Evolutionary conservation across 495 filamentous ascomycete genomes (phyloP), one percentile per base, ranked within the genome.

Genomic region (Aspergillus hancockii): DNA sequence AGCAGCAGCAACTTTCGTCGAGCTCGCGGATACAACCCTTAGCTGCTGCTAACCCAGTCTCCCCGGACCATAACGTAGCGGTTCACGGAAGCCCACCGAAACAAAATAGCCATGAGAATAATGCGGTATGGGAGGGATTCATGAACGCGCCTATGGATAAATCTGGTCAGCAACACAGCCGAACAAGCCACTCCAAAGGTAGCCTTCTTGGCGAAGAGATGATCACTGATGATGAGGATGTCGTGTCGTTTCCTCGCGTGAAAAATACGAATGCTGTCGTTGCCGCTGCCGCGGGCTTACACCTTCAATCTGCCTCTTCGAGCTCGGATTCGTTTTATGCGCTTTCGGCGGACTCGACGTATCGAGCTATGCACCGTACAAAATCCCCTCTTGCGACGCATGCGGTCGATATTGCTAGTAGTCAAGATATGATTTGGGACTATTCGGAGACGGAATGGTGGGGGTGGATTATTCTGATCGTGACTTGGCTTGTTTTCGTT

Each of bases 391-490:
- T 90, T 32, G 71, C 72, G 57, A 75, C 83, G 45, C 71, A 79
- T 49, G 54, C 79, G 38, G 63, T 65, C 8, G 71, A 72, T 45
- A 74, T 73, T 25, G 65, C 66, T 25, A 68, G 58, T 52, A 73
- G 74, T 74, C 60, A 75, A 71, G 64, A 75, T 40, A 71, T 74
- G 34, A 59, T 88, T 52, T 90, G 88, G 86, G 90, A 95, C 74
- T 96, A 96, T 68, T 85, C 86, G 49, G 93, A 97, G 74, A 98
- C 94, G 16, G 91, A 90, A 66, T 94, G 88, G 85, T 98, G 93
- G 92, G 94, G 94, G 3, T 98, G 92, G 90, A 87, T 96, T 1
- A 87, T 98, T 4, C 78, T 98, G 25, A 73, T 88, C 34, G 86
- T 88, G 53, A 98, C 94, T 1, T 98, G 94, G 94, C 71, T 93